phyloP scores from a whole-genome alignment of 2,329 filamentous ascomycete genomes.

The Allantophomopsis cytisporea region DNA sequence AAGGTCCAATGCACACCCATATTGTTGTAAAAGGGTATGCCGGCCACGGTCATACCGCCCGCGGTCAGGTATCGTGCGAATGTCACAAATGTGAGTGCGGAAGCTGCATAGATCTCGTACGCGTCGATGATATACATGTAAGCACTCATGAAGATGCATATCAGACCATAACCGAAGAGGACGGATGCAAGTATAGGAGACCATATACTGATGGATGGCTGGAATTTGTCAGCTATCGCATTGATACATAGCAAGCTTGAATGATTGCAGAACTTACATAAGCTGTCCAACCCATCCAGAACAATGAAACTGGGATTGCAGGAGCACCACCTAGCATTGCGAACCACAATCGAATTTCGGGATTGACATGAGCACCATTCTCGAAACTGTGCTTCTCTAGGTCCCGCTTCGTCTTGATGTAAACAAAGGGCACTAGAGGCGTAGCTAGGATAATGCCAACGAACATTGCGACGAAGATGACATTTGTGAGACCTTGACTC shows the following conservation, averaged over 20 bases:
- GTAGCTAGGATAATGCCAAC: slow-evolving; percentile 20
- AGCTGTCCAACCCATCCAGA: slow-evolving; percentile 31
- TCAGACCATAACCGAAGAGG: slow-evolving; percentile 27
- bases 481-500: slow-evolving; percentile 21
- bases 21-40: slow-evolving; percentile 22
- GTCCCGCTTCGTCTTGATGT: slow-evolving; percentile 3
- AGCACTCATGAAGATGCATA: slow-evolving; percentile 22
- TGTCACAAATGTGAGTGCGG: slow-evolving; percentile 22
- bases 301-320: slow-evolving; percentile 24
- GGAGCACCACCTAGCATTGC: slow-evolving; percentile 23
- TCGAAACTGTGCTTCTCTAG: slow-evolving; percentile 2
- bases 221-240: background rate
- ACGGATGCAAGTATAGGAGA: slow-evolving; percentile 23
- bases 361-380: slow-evolving; percentile 10
- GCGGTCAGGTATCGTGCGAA: slow-evolving; percentile 24
- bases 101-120: slow-evolving; percentile 23
- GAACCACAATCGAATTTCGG: slow-evolving; percentile 26
- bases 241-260: too few species aligned
- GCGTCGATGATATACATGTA: slow-evolving; percentile 32
- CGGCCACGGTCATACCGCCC: slow-evolving; percentile 19
- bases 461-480: slow-evolving; percentile 24
- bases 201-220: slow-evolving; percentile 24
- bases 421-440: slow-evolving; percentile 16
- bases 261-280: slow-evolving; percentile 10
- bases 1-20: slow-evolving; percentile 24